phyloP scores from a whole-genome alignment of 148 eudicot genomes.

The Agrostemma githago region DNA sequence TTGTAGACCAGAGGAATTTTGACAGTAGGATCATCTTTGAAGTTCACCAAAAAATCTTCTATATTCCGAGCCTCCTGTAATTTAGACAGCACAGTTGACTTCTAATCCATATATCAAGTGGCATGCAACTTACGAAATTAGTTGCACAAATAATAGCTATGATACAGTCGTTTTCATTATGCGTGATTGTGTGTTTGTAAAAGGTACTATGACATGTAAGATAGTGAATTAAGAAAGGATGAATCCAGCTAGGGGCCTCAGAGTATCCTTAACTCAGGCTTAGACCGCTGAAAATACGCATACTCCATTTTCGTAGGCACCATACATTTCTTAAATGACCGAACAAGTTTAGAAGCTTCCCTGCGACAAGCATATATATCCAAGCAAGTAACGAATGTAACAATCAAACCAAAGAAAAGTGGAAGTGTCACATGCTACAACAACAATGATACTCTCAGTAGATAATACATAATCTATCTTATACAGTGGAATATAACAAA shows the following conservation, averaged over 20 bases:
- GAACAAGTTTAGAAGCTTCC: neutral
- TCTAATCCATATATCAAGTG: neutral
- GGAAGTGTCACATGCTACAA: neutral
- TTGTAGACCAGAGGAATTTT: slow-evolving; percentile 90
- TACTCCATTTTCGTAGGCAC: neutral
- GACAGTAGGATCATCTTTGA: slow-evolving; percentile 90
- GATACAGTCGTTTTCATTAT: neutral
- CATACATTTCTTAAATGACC: neutral
- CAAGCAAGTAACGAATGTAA: slow-evolving; percentile 11
- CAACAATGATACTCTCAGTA: neutral
- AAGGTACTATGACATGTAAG: neutral
- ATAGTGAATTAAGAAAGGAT: neutral
- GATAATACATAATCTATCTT: neutral
- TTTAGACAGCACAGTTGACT: slow-evolving; percentile 3
- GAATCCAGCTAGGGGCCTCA: neutral
- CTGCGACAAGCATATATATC: neutral
- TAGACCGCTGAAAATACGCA: neutral
- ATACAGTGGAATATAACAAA: neutral
- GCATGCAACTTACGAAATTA: neutral
- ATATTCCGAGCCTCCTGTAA: slow-evolving; percentile 94
- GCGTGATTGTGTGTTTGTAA: neutral
- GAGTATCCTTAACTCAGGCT: neutral
- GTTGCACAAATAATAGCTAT: neutral
- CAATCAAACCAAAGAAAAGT: slow-evolving; percentile 1
- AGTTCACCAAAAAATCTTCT: slow-evolving; percentile 93